Evolutionary conservation across 1,284 basidiomycete genomes (phyloP).

Genomic region (Thelephora terrestris): DNA sequence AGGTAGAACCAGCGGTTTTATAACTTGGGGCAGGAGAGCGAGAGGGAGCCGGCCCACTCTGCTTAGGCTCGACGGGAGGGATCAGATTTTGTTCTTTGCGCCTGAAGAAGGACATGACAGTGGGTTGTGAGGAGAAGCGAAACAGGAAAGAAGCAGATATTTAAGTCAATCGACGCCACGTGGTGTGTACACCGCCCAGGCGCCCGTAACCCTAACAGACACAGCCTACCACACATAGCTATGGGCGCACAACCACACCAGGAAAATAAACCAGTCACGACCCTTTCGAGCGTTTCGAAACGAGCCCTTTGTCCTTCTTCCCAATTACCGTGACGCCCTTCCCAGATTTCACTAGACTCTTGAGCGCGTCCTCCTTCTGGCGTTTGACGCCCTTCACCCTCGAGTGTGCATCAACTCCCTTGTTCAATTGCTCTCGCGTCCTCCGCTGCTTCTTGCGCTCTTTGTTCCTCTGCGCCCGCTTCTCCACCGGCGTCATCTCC

Average conservation of each 20-base stretch:
- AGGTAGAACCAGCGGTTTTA: constrained; percentile 49
- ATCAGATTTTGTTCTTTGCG: constrained; percentile 62
- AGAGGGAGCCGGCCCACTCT: constrained; percentile 20
- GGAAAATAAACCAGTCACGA: too few species aligned
- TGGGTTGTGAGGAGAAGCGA: constrained; percentile 4
- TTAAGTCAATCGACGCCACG: too few species aligned
- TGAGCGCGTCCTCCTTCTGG: constrained; percentile 75
- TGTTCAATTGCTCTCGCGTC: constrained; percentile 59
- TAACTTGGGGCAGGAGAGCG: constrained; percentile 29
- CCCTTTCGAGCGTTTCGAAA: too few species aligned
- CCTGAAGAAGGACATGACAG: constrained; percentile 66
- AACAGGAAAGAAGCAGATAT: neutral
- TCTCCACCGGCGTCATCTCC: constrained; percentile 84
- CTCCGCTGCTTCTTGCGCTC: constrained; percentile 70
- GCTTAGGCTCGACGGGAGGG: constrained; percentile 46
- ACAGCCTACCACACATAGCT: too few species aligned
- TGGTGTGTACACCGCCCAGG: too few species aligned
- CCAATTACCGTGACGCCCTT: constrained; percentile 85
- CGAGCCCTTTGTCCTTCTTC: constrained; percentile 38
- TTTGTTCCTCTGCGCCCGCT: constrained; percentile 63
- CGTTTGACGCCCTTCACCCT: constrained; percentile 50
- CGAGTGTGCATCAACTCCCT: constrained; percentile 57
- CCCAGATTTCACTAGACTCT: constrained; percentile 72
- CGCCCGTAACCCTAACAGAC: too few species aligned
- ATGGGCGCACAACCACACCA: too few species aligned